Percentiles rank a stretch among this genome's conserved stretches.
phyloP scores from a whole-genome alignment of 2,329 filamentous ascomycete species.

The Sclerotinia glacialis region DNA sequence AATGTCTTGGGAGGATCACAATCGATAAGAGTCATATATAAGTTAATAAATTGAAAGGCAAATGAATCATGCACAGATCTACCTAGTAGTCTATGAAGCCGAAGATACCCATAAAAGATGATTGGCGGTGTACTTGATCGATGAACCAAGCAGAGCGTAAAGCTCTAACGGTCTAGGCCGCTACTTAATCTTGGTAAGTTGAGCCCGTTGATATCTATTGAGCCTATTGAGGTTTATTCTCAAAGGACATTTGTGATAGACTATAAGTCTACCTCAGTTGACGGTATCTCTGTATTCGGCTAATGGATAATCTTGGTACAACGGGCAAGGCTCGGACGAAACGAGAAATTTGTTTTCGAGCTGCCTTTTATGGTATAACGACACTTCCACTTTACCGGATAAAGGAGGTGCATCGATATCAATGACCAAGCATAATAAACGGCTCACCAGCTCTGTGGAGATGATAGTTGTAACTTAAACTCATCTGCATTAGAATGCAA shows the following conservation, averaged over 20 bases:
- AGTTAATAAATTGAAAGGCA: not conserved
- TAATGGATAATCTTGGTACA: not conserved
- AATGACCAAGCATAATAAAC: not conserved
- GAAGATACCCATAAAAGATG: constrained; percentile 15
- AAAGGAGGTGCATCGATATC: constrained; percentile 9
- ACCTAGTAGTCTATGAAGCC: not conserved
- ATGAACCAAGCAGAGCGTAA: not conserved
- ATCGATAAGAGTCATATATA: constrained; percentile 7
- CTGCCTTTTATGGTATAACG: constrained; percentile 11
- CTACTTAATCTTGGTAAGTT: not conserved
- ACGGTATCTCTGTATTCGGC: not conserved
- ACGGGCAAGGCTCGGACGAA: not conserved
- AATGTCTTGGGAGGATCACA: constrained; percentile 1
- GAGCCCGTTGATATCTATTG: too few relatives aligned
- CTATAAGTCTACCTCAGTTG: too few relatives aligned
- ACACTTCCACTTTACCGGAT: not conserved
- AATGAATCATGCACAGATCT: not conserved
- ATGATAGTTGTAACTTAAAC: too few relatives aligned
- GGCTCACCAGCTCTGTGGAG: not conserved
- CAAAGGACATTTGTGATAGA: too few relatives aligned
- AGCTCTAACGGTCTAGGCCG: not conserved
- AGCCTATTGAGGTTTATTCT: too few relatives aligned
- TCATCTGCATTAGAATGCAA: too few relatives aligned
- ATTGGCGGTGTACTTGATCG: constrained; percentile 14
- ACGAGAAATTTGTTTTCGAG: constrained; percentile 1